These are phyloP conservation scores for Pisolithus orientalis DNA, from an alignment of 768 basidiomycete species.

Conservation along the genomic window DNA sequence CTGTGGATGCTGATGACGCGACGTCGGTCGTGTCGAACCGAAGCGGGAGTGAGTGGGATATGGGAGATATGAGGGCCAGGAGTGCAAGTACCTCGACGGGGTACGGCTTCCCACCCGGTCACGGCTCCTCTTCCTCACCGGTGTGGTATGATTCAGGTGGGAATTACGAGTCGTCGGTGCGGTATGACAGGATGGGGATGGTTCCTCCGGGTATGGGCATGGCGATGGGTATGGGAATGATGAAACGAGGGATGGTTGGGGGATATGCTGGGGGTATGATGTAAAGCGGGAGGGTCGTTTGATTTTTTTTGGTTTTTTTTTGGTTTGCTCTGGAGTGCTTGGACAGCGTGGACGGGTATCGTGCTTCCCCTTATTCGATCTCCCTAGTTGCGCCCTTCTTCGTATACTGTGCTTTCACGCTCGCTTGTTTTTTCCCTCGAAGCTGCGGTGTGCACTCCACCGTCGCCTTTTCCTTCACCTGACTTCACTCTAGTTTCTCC, in stretches of 20 bases:
- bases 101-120: slow-evolving; percentile 24
- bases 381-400: too few species aligned
- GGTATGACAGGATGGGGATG: not conserved
- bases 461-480: too few species aligned
- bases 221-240: too few species aligned
- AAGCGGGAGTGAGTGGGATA: not conserved
- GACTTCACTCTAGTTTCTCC: too few species aligned
- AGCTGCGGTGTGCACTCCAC: too few species aligned
- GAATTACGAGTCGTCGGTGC: not conserved
- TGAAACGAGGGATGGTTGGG: not conserved
- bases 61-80: slow-evolving; percentile 6
- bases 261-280: not conserved
- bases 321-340: too few species aligned
- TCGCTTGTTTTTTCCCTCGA: too few species aligned
- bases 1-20: slow-evolving; percentile 32
- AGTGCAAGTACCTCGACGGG: slow-evolving; percentile 33
- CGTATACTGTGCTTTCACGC: too few species aligned
- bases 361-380: too few species aligned
- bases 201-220: not conserved
- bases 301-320: too few species aligned
- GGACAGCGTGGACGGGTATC: too few species aligned
- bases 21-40: slow-evolving; percentile 34
- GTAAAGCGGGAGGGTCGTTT: not conserved
- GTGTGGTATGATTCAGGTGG: slow-evolving; percentile 26
- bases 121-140: slow-evolving; percentile 12